Evolutionary conservation across 2,329 filamentous ascomycete genomes (phyloP).

Genomic region (Metarhizium guizhouense): DNA sequence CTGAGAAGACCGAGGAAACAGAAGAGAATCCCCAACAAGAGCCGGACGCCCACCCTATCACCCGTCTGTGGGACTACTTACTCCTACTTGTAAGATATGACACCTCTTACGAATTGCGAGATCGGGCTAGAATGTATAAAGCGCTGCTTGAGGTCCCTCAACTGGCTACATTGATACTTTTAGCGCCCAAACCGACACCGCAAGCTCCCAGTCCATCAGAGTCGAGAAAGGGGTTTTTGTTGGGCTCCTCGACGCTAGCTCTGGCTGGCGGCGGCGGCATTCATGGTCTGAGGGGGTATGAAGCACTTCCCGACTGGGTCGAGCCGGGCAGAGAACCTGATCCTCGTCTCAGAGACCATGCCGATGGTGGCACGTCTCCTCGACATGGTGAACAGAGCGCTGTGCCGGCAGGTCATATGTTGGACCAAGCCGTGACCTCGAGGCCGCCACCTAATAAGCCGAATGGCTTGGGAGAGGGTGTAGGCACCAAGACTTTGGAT

Average conservation of each 20-base stretch:
- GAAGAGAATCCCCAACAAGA: constrained; percentile 23
- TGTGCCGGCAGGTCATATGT: constrained; percentile 51
- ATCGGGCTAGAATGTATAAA: constrained; percentile 82
- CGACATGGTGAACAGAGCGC: constrained; percentile 24
- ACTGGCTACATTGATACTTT: constrained; percentile 78
- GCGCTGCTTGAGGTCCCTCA: constrained; percentile 75
- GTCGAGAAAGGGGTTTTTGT: constrained; percentile 62
- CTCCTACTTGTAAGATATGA: constrained; percentile 85
- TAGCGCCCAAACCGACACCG: constrained; percentile 90
- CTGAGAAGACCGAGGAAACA: constrained; percentile 24
- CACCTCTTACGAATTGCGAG: constrained; percentile 87
- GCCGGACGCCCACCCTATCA: constrained; percentile 52
- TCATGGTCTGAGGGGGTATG: constrained; percentile 70
- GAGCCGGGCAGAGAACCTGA: constrained; percentile 71
- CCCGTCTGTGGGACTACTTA: constrained; percentile 74
- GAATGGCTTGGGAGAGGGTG: constrained; percentile 43
- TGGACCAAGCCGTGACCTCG: constrained; percentile 46
- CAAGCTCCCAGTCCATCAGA: constrained; percentile 86
- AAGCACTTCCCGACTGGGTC: constrained; percentile 78
- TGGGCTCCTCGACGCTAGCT: constrained; percentile 81
- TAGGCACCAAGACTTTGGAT: constrained; percentile 71
- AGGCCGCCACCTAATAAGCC: constrained; percentile 30
- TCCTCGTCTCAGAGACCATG: constrained; percentile 57
- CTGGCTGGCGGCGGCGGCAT: constrained; percentile 67
- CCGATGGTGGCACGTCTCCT: constrained; percentile 20